These are phyloP conservation scores for Puccinia triticina DNA, from an alignment of 1,284 basidiomycete species.

Conservation along the genomic window DNA sequence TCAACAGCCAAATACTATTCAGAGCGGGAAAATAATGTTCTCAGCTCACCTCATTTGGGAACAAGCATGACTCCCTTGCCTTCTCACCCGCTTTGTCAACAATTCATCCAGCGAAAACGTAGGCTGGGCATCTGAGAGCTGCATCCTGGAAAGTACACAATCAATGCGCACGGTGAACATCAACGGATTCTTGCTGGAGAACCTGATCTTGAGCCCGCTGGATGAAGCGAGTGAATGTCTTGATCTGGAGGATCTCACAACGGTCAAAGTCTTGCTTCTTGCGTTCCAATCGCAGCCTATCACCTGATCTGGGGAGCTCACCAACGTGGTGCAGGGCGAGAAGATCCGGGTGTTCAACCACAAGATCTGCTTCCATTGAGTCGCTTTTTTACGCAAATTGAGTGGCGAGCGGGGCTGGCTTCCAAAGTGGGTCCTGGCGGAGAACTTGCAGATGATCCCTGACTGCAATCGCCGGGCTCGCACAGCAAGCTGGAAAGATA, in stretches of 20 bases:
- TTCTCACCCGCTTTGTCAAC: slow-evolving; percentile 28
- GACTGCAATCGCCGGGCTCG: not conserved
- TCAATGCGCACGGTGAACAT: slow-evolving; percentile 24
- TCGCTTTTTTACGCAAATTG: slow-evolving; percentile 37
- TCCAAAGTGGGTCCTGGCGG: slow-evolving; percentile 42
- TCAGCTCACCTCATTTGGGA: slow-evolving; percentile 24
- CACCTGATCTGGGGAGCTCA: slow-evolving; percentile 47
- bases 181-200: slow-evolving; percentile 25
- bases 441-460: slow-evolving; percentile 31
- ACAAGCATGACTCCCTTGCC: not conserved
- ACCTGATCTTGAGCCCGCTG: slow-evolving; percentile 31
- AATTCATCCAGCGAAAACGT: slow-evolving; percentile 12
- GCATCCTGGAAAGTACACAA: slow-evolving; percentile 41
- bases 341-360: slow-evolving; percentile 31
- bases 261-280: slow-evolving; percentile 10
- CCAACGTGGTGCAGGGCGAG: slow-evolving; percentile 35
- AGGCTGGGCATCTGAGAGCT: slow-evolving; percentile 35
- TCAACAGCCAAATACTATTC: slow-evolving; percentile 29
- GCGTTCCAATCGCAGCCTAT: no score
- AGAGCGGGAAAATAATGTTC: slow-evolving; percentile 39
- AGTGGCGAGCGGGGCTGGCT: slow-evolving; percentile 46
- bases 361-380: slow-evolving; percentile 44
- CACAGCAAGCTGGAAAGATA: slow-evolving; percentile 28
- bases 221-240: slow-evolving; percentile 20
- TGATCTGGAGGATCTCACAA: slow-evolving; percentile 19